A percentile compares a stretch with the other conserved stretches of the same genome.
Conservation (phyloP, 2,329 filamentous ascomycete species). For the Calonectria naviculata region DNA sequence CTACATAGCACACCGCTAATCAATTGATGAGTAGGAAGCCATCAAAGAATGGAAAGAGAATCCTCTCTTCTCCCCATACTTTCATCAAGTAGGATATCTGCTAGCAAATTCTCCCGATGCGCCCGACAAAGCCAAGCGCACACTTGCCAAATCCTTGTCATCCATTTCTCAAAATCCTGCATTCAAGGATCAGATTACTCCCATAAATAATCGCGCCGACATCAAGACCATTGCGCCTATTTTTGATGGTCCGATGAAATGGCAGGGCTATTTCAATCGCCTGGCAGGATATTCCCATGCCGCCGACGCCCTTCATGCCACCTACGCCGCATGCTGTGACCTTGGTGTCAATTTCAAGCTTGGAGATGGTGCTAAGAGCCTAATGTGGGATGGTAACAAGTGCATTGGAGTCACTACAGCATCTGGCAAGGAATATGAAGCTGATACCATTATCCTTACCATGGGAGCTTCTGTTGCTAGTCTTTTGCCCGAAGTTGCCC, state of each 20-base stretch:
- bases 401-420: conserved; percentile 19
- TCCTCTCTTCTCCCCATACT: conserved; percentile 63
- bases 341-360: conserved; percentile 52
- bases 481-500: conserved; percentile 59
- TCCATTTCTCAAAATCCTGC: conserved; percentile 50
- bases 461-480: conserved; percentile 60
- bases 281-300: conserved; percentile 67
- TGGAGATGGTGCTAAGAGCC: conserved; percentile 34
- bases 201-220: conserved; percentile 52
- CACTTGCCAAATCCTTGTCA: conserved; percentile 48
- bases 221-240: conserved; percentile 52
- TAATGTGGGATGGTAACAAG: conserved; percentile 3
- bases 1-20: not conserved
- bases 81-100: conserved; percentile 51
- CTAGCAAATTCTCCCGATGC: conserved; percentile 59
- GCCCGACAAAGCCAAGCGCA: conserved; percentile 56
- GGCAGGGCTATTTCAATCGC: conserved; percentile 69
- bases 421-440: conserved; percentile 11
- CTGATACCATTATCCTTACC: conserved; percentile 58
- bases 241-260: conserved; percentile 61
- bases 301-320: conserved; percentile 58
- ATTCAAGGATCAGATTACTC: conserved; percentile 50
- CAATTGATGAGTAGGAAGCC: conserved; percentile 47
- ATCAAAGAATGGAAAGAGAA: conserved; percentile 59
- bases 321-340: conserved; percentile 54